Evolutionary conservation across 2,329 filamentous ascomycete species (phyloP), one percentile per base, ranked within the genome.

Genomic region (Pseudogymnoascus sp.): DNA sequence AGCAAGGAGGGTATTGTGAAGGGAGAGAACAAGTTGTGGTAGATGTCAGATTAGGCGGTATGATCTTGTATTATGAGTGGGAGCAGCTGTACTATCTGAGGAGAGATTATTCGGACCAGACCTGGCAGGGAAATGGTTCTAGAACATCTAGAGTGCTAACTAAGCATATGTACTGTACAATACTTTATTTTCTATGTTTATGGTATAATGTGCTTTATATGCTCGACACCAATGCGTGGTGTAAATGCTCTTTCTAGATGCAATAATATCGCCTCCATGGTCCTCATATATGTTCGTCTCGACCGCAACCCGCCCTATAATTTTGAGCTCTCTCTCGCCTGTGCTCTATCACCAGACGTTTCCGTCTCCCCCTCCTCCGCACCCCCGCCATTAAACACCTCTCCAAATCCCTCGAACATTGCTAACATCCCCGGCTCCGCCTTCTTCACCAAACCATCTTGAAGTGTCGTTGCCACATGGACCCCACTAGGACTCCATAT

Each of bases 391-490:
- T 7, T n/a, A 23, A 60, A 29, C n/a, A 15, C 17, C 23, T 60
- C 56, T 10, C 19, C 37, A 38, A 60, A 37, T 7, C 37, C 37
- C 56, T 60, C 56, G 11, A 60, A 60, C 56, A 60, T 66, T 42
- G 62, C 40, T 23, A 63, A 50, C 35, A 17, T 60, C 29, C 40
- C 62, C 15, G 56, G 60, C 23, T 62, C 63, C 21, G 64, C 63
- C 17, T 53, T 63, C 61, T 67, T 67, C 62, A 82, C 68, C 73
- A 82, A 71, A 5, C 80, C 79, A 67, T 83, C 81, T 67, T 83
- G 81, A 65, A 79, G 74, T 11, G 78, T 75, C 17, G 75, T 82
- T 7, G 76, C 78, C 46, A 82, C 64, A 67, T 82, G 74, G 11
- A 68, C 69, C 1, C 79, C 79, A 19, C 67, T 67, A 6, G 50